phyloP scores from a whole-genome alignment of 2,329 filamentous ascomycete species.

The Phaeophleospora eucalypticola region DNA sequence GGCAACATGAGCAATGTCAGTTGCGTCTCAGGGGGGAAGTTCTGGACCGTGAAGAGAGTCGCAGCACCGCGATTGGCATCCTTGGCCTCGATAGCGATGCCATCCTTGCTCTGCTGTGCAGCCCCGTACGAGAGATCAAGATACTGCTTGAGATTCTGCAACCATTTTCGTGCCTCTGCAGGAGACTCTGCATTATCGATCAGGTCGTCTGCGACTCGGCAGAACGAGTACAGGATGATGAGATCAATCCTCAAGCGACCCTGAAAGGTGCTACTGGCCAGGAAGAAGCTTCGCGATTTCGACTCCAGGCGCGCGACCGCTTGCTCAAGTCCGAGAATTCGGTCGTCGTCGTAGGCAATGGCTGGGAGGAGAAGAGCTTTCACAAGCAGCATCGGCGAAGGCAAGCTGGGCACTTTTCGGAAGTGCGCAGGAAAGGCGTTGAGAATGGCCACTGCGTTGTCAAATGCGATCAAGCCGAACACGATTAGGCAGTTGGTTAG shows the following conservation, averaged over 20 bases:
- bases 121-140: constrained; percentile 51
- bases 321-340: constrained; percentile 56
- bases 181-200: constrained; percentile 59
- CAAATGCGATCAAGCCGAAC: constrained; percentile 64
- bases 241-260: constrained; percentile 65
- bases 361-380: constrained; percentile 49
- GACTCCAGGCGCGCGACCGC: constrained; percentile 55
- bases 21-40: constrained; percentile 52
- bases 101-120: constrained; percentile 22
- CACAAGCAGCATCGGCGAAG: constrained; percentile 49
- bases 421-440: constrained; percentile 60
- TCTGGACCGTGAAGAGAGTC: constrained; percentile 40
- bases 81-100: constrained; percentile 26
- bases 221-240: constrained; percentile 68
- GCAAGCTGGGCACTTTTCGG: constrained; percentile 46
- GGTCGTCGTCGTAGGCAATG: constrained; percentile 53
- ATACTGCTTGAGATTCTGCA: constrained; percentile 55
- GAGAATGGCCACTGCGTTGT: constrained; percentile 63
- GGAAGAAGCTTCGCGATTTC: constrained; percentile 70
- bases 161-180: constrained; percentile 54
- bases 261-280: constrained; percentile 66
- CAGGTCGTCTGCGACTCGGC: constrained; percentile 68
- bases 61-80: constrained; percentile 30
- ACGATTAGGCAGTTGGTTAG: constrained; percentile 66
- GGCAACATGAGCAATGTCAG: constrained; percentile 60